Evolutionary conservation across 2,329 filamentous ascomycete species (phyloP).

Genomic region (Dactylellina drechsleri): DNA sequence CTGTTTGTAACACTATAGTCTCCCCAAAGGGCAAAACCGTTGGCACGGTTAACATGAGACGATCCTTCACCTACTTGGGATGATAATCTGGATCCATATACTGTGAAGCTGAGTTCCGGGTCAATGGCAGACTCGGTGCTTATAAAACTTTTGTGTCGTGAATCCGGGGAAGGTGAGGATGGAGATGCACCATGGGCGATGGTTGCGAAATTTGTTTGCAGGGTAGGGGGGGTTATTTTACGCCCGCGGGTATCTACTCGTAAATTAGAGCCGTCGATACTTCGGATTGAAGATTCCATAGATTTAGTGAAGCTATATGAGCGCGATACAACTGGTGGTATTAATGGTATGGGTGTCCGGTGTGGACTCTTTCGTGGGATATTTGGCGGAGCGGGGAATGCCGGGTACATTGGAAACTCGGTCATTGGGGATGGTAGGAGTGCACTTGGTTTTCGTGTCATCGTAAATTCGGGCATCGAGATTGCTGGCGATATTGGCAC

Average conservation of each 20-base stretch:
- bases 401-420: conserved; percentile 30
- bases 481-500: neutral
- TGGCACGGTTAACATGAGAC: neutral
- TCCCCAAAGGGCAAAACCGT: conserved; percentile 42
- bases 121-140: conserved; percentile 51
- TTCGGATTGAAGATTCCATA: neutral
- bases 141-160: conserved; percentile 43
- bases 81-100: conserved; percentile 39
- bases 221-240: conserved; percentile 5
- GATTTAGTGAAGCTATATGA: conserved; percentile 9
- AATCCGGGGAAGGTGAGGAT: conserved; percentile 21
- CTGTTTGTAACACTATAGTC: conserved; percentile 18
- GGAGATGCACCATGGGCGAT: conserved; percentile 24
- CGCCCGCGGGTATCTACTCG: conserved; percentile 11
- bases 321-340: neutral
- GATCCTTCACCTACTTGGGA: conserved; percentile 22
- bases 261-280: neutral
- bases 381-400: conserved; percentile 2
- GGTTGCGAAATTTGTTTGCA: conserved; percentile 16
- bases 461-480: conserved; percentile 1
- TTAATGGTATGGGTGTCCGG: neutral
- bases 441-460: conserved; percentile 34
- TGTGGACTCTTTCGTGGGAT: conserved; percentile 9
- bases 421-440: conserved; percentile 43
- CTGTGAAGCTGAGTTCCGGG: conserved; percentile 43